Evolutionary conservation across 371 early-diverging fungal genomes (phyloP).

Genomic region (Sanchytrium tribonematis): DNA sequence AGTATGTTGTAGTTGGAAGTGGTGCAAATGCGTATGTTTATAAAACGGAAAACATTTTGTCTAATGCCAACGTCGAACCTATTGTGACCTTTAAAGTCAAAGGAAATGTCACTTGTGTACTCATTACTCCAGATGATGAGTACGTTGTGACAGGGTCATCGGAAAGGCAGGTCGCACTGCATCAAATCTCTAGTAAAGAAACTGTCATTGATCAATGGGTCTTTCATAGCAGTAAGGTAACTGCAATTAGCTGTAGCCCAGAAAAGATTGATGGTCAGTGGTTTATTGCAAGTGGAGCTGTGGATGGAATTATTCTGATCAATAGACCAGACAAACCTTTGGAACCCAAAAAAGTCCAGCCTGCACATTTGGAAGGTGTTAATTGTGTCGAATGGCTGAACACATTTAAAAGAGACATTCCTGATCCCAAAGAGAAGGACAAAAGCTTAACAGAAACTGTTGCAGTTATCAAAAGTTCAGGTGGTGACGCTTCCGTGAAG

Average conservation of each 20-base stretch:
- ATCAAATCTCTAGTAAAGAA: not conserved
- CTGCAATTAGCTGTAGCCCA: constrained; percentile 40
- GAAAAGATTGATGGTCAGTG: constrained; percentile 25
- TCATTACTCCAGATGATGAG: not conserved
- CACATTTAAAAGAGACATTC: too few species aligned
- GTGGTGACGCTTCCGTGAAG: not conserved
- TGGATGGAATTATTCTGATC: constrained; percentile 22
- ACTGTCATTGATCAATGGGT: constrained; percentile 37
- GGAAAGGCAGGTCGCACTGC: not conserved
- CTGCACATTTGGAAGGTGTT: not conserved
- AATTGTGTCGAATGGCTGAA: not conserved
- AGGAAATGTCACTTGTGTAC: not conserved
- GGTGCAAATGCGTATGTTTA: not conserved
- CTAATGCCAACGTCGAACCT: not conserved
- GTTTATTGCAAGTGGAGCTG: constrained; percentile 34
- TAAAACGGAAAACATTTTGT: not conserved
- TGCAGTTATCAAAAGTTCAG: not conserved
- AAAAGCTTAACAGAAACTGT: not conserved
- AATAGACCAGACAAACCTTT: not conserved
- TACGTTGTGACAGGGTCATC: not conserved
- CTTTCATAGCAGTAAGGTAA: constrained; percentile 63
- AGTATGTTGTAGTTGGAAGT: not conserved
- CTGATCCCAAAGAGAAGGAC: not conserved
- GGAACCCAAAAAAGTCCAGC: not conserved
- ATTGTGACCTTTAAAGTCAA: not conserved